phyloP scores from a whole-genome alignment of 441 rosid genomes.

The Viola pubescens region DNA sequence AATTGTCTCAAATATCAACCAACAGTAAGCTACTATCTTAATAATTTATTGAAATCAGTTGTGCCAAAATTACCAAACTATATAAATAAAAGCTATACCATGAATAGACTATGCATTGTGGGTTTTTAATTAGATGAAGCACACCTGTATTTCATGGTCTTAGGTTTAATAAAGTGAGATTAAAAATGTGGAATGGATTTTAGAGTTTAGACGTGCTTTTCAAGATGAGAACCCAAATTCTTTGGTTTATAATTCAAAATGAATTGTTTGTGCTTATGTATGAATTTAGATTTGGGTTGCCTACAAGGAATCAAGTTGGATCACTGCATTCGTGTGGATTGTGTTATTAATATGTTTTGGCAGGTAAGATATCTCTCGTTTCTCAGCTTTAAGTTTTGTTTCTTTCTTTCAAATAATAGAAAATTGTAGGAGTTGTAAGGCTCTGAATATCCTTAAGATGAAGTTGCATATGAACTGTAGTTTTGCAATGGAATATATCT shows the following conservation, averaged over 20 bases:
- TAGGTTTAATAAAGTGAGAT: too few species aligned
- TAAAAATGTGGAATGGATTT: neutral
- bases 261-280: slow-evolving; percentile 1
- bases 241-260: neutral
- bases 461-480: too few species aligned
- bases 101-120: too few species aligned
- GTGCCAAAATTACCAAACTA: too few species aligned
- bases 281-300: slow-evolving; percentile 64
- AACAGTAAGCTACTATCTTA: too few species aligned
- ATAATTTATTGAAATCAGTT: too few species aligned
- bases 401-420: neutral
- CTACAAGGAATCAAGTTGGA: slow-evolving; percentile 77
- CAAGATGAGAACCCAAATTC: neutral
- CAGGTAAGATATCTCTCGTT: slow-evolving; percentile 39
- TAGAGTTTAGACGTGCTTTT: too few species aligned
- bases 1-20: too few species aligned
- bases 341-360: slow-evolving; percentile 64
- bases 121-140: too few species aligned
- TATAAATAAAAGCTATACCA: too few species aligned
- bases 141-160: too few species aligned
- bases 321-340: slow-evolving; percentile 56
- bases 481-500: too few species aligned
- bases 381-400: neutral
- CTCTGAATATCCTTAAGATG: neutral
- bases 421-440: neutral